Evolutionary conservation across 2,329 filamentous ascomycete genomes (phyloP).

Genomic region (Trichoderma oligosporum): DNA sequence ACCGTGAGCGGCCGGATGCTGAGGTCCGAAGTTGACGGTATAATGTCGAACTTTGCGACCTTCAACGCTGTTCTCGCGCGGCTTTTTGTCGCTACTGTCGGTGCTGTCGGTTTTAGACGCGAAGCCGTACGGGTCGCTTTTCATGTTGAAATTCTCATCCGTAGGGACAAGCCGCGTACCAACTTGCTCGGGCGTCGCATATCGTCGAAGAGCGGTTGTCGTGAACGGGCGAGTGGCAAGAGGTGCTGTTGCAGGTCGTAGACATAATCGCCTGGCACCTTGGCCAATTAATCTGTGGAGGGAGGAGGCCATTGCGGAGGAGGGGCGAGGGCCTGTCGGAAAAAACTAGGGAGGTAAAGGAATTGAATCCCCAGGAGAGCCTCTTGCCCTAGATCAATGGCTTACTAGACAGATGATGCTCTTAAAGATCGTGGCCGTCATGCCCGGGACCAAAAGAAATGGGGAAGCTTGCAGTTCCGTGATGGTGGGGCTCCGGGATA

Average conservation of each 20-base stretch:
- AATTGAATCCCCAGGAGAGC: constrained; percentile 31
- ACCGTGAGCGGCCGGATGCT: constrained; percentile 97
- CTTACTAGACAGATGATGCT: constrained; percentile 27
- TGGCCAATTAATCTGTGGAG: constrained; percentile 70
- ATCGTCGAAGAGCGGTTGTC: constrained; percentile 58
- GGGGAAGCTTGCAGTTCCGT: constrained; percentile 30
- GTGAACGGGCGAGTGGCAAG: constrained; percentile 59
- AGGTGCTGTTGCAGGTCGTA: constrained; percentile 41
- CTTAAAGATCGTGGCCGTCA: constrained; percentile 33
- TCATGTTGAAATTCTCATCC: constrained; percentile 59
- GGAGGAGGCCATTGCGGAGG: constrained; percentile 58
- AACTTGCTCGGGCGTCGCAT: constrained; percentile 51
- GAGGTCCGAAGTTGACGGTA: constrained; percentile 98
- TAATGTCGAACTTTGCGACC: constrained; percentile 94
- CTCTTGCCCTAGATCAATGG: constrained; percentile 38
- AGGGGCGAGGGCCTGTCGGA: constrained; percentile 28
- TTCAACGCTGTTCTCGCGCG: constrained; percentile 46
- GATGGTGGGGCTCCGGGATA: constrained; percentile 32
- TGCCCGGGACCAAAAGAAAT: constrained; percentile 30
- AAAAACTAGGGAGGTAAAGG: constrained; percentile 29
- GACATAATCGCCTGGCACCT: constrained; percentile 64
- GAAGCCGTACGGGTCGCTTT: constrained; percentile 48
- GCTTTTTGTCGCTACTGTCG: constrained; percentile 43
- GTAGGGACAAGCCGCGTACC: constrained; percentile 62
- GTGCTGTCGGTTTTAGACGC: constrained; percentile 40